Conservation (phyloP, 768 basidiomycete genomes). For the Phaffia australis region DNA sequence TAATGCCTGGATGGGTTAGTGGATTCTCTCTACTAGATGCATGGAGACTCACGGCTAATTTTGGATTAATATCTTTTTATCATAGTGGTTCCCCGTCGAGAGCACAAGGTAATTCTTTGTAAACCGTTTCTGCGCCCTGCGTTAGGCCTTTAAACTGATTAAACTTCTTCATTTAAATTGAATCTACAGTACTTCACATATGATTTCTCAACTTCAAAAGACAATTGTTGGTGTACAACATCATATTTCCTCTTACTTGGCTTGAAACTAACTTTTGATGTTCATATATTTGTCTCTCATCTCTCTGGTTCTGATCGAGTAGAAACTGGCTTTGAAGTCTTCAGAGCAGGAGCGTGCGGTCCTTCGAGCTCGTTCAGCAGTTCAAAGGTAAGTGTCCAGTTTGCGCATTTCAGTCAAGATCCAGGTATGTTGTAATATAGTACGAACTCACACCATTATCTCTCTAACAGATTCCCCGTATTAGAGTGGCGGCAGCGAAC, state of each 20-base stretch:
- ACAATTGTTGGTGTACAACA: conserved; percentile 47
- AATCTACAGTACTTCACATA: conserved; percentile 54
- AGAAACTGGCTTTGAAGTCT: conserved; percentile 79
- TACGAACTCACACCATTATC: not conserved
- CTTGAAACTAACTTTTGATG: not conserved
- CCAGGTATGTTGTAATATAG: not conserved
- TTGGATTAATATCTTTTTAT: not conserved
- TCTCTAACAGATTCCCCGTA: conserved; percentile 59
- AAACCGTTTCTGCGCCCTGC: conserved; percentile 39
- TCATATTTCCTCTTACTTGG: not conserved
- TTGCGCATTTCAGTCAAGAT: not conserved
- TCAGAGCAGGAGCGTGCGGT: conserved; percentile 82
- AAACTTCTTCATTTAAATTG: not conserved
- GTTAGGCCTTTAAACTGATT: not conserved
- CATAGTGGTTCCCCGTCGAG: conserved; percentile 92
- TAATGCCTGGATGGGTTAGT: conserved; percentile 94
- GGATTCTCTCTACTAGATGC: not conserved
- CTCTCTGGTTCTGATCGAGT: not conserved
- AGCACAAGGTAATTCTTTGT: conserved; percentile 42
- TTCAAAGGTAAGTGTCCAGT: conserved; percentile 50
- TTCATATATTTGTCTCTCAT: not conserved
- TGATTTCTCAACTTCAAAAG: conserved; percentile 87
- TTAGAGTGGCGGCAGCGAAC: conserved; percentile 93
- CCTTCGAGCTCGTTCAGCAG: conserved; percentile 80
- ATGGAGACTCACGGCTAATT: not conserved